Conservation (phyloP, 2,329 filamentous ascomycete genomes). For the Pseudohalonectria lignicola region DNA sequence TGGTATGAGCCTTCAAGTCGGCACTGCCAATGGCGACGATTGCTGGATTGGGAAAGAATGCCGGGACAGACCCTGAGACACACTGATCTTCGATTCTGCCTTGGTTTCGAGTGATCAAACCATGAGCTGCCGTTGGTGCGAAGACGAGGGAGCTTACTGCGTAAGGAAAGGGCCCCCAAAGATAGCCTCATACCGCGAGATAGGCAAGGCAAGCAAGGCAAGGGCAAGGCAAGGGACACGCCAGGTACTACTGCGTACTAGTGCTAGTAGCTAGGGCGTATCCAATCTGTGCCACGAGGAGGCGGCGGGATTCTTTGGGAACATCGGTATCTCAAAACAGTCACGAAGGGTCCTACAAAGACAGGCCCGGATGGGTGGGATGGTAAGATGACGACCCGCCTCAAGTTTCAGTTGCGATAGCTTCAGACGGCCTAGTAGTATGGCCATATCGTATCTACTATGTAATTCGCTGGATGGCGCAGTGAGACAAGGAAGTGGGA, state of each 20-base stretch:
- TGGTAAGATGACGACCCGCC: background rate
- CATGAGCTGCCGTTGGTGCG: no score
- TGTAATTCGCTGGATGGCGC: no score
- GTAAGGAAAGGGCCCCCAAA: background rate
- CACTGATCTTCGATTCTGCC: no score
- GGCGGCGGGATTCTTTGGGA: no score
- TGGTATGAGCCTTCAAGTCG: background rate
- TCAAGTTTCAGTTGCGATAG: background rate
- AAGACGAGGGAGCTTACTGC: no score
- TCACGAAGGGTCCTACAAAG: no score
- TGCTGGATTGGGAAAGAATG: background rate
- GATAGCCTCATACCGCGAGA: no score
- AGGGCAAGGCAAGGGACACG: background rate
- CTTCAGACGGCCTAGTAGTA: background rate
- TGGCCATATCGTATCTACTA: background rate
- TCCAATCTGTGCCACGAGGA: background rate
- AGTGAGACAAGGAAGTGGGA: no score
- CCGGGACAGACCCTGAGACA: no score
- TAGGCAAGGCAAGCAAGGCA: background rate
- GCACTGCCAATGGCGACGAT: background rate
- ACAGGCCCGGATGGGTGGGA: background rate
- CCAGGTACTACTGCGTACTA: background rate
- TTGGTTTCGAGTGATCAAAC: background rate
- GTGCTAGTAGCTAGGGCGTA: background rate
- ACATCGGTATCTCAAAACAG: no score